Percentiles rank a stretch among this genome's conserved stretches.
These are phyloP conservation scores for Leptographium flavum DNA, from an alignment of 2,329 filamentous ascomycete genomes.

Conservation along the genomic window DNA sequence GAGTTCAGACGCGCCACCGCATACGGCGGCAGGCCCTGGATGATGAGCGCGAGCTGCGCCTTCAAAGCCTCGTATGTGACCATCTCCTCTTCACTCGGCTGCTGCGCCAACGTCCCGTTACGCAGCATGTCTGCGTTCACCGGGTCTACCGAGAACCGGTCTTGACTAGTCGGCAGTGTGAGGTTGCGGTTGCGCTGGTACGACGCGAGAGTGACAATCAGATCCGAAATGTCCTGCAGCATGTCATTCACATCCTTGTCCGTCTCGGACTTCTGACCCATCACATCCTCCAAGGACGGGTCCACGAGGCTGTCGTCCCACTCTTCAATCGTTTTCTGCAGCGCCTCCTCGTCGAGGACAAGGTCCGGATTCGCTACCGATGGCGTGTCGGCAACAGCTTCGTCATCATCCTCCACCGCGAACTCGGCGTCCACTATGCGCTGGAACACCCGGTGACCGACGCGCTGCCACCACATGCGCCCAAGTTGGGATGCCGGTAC, in stretches of 20 bases:
- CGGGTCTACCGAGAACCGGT: slow-evolving; percentile 44
- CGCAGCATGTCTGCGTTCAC: slow-evolving; percentile 53
- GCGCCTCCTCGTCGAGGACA: slow-evolving; percentile 32
- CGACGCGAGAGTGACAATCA: slow-evolving; percentile 63
- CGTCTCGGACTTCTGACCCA: slow-evolving; percentile 34
- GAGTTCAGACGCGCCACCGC: slow-evolving; percentile 77
- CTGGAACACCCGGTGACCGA: slow-evolving; percentile 51
- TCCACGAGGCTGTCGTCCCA: slow-evolving; percentile 46
- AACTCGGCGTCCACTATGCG: slow-evolving; percentile 42
- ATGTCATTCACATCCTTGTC: slow-evolving; percentile 55
- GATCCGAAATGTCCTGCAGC: slow-evolving; percentile 57
- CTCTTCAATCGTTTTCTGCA: slow-evolving; percentile 40
- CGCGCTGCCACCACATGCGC: slow-evolving; percentile 63
- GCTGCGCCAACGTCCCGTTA: slow-evolving; percentile 50
- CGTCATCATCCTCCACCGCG: slow-evolving; percentile 22
- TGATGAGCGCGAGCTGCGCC: slow-evolving; percentile 57
- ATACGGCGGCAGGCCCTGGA: slow-evolving; percentile 67
- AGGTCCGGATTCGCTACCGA: slow-evolving; percentile 11
- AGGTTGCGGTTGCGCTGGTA: slow-evolving; percentile 69
- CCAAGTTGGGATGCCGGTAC: slow-evolving; percentile 53
- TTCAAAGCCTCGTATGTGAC: slow-evolving; percentile 59
- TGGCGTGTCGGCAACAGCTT: slow-evolving; percentile 13
- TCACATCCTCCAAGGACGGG: slow-evolving; percentile 38
- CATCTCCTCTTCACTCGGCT: slow-evolving; percentile 44
- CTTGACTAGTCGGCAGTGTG: slow-evolving; percentile 49